These are phyloP conservation scores for Candida orba DNA, from an alignment of 805 yeast species.

Conservation along the genomic window DNA sequence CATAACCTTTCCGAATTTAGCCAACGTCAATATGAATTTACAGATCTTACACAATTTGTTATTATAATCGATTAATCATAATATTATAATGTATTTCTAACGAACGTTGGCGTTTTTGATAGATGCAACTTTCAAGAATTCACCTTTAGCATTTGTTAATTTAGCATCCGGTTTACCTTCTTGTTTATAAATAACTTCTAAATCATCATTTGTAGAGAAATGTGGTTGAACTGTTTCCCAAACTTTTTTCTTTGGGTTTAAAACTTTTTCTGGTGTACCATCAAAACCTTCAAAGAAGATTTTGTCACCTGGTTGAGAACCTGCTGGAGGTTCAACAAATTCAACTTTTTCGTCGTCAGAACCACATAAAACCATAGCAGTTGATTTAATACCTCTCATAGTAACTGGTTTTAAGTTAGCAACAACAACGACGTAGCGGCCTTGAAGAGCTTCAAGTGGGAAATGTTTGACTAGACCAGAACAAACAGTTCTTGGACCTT, in stretches of 20 bases:
- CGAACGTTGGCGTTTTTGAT: constrained; percentile 75
- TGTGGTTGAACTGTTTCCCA: constrained; percentile 95
- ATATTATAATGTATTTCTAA: constrained; percentile 26
- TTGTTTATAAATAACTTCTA: constrained; percentile 72
- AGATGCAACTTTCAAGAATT: constrained; percentile 64
- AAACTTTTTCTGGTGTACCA: constrained; percentile 81
- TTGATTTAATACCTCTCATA: constrained; percentile 95
- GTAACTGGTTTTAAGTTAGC: constrained; percentile 96
- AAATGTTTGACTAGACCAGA: constrained; percentile 90
- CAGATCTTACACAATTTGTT: background rate
- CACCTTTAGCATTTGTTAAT: constrained; percentile 76
- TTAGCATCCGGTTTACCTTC: constrained; percentile 64
- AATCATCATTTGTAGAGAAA: constrained; percentile 70
- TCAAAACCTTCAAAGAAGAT: constrained; percentile 89
- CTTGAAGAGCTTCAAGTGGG: constrained; percentile 92
- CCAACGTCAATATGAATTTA: no score
- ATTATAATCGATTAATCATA: background rate
- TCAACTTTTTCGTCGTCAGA: constrained; percentile 76
- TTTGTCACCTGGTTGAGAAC: constrained; percentile 92
- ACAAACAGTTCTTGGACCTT: constrained; percentile 97
- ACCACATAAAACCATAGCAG: constrained; percentile 96
- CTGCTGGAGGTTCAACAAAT: constrained; percentile 91
- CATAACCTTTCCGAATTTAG: background rate
- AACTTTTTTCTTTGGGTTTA: constrained; percentile 96
- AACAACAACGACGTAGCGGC: constrained; percentile 81